phyloP scores from a whole-genome alignment of 176 grass and related monocot genomes.

The Secale cereale region DNA sequence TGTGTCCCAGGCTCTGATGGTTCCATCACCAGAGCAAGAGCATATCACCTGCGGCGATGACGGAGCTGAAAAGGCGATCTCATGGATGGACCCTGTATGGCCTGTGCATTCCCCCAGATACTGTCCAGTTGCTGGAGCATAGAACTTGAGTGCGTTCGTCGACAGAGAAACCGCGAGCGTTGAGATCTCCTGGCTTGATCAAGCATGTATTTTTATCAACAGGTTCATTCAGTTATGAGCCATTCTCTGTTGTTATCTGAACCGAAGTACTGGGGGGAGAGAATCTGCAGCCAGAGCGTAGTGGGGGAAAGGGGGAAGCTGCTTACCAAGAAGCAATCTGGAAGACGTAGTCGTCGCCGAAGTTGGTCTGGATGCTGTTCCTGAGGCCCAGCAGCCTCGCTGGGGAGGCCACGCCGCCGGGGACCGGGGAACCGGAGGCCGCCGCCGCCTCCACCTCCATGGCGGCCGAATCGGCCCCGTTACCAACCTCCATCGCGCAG shows the following conservation, averaged over 20 bases:
- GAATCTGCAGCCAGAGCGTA: background rate
- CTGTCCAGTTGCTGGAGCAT: slow-evolving; percentile 77
- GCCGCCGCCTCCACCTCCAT: slow-evolving; percentile 22
- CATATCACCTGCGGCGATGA: slow-evolving; percentile 64
- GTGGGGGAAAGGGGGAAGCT: background rate
- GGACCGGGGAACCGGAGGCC: background rate
- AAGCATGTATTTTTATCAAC: background rate
- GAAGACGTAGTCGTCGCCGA: slow-evolving; percentile 89
- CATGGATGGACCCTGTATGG: slow-evolving; percentile 69
- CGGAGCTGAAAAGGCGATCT: slow-evolving; percentile 77
- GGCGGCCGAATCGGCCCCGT: slow-evolving; percentile 12
- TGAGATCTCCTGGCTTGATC: slow-evolving; percentile 88
- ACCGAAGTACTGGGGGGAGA: accelerated
- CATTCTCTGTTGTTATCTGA: background rate
- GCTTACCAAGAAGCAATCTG: slow-evolving; percentile 81
- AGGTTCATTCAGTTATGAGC: background rate
- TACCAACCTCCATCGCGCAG: slow-evolving; percentile 20
- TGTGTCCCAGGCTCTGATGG: slow-evolving; percentile 90
- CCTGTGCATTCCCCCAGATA: slow-evolving; percentile 77
- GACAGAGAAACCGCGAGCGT: slow-evolving; percentile 83
- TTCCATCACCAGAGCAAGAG: slow-evolving; percentile 85
- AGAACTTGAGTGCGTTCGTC: slow-evolving; percentile 71
- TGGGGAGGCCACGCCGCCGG: background rate
- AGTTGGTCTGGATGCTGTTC: slow-evolving; percentile 88
- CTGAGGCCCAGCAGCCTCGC: slow-evolving; percentile 48